Conservation (phyloP, 768 basidiomycete species). For the Hericium rajendrae region DNA sequence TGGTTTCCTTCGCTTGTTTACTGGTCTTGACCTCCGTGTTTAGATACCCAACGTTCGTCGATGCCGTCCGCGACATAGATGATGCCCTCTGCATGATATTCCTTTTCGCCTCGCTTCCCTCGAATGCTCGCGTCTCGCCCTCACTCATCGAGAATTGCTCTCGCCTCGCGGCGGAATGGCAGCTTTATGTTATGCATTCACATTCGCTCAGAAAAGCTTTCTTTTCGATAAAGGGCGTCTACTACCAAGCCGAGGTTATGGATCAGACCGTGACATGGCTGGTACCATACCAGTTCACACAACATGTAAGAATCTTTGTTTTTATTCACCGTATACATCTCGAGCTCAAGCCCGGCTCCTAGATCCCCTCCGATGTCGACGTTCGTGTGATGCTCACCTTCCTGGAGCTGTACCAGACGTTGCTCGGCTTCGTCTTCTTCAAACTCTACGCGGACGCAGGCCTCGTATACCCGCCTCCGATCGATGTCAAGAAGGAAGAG, state of each 20-base stretch:
- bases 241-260: constrained; percentile 93
- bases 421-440: constrained; percentile 93
- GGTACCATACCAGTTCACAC: constrained; percentile 95
- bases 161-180: constrained; percentile 90
- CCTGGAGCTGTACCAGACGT: constrained; percentile 93
- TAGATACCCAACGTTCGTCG: constrained; percentile 95
- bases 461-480: constrained; percentile 89
- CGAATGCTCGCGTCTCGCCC: constrained; percentile 71
- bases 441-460: constrained; percentile 95
- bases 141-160: constrained; percentile 86
- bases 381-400: constrained; percentile 98
- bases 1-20: background rate
- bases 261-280: constrained; percentile 93
- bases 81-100: constrained; percentile 94
- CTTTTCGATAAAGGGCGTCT: constrained; percentile 95
- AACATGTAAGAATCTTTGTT: constrained; percentile 49
- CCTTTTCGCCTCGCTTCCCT: constrained; percentile 86
- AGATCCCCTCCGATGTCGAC: constrained; percentile 95
- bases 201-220: constrained; percentile 82
- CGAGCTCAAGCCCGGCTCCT: constrained; percentile 1
- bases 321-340: background rate
- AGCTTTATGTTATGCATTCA: constrained; percentile 88
- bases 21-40: constrained; percentile 3
- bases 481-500: constrained; percentile 79
- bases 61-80: constrained; percentile 92